Base-by-base conservation (phyloP, 179 eudicot genomes). In the Sideroxylon spinosum region DNA sequence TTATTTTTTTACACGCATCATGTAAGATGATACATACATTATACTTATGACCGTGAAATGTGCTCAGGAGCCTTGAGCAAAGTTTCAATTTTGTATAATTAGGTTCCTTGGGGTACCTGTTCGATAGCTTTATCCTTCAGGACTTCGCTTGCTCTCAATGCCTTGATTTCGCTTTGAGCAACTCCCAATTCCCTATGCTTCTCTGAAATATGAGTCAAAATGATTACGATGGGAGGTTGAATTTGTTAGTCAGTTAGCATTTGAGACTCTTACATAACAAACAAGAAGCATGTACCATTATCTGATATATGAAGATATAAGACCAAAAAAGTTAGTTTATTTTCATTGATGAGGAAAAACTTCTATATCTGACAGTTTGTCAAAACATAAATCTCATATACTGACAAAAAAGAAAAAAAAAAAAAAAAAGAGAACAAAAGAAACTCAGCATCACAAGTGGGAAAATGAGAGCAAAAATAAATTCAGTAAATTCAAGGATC, bases 161-260 rank as follows among this genome's bases (percentile, higher is more conserved):
- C 97, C 88, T 89, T 92, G 85, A 96, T 92, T 86, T 92, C 95
- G 70, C 74, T 85, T 26, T 85, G 92, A 80, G 98, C 90, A 37
- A 46, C 80, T 56, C 88, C 91, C 81, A 92, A 48, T 84, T 92
- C 92, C 52, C 86, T 79, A n/a, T 90, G 92, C 89, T 89, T 94
- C 71, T 92, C 99, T 88, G 91, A 37, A 28, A 73, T 28, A 56
- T 1, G 50, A 49, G 25, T 52, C 23, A 55, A 56, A 73, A 55
- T n/a, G 14, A 55, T 73, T 32, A 28, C 7, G 4, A 48, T 55
- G 61, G 56, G 64, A 73, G 19, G 50, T n/a, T 9, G 62, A 26
- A 52, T 8, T 52, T 50, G 75, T 52, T n/a, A 59, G 63, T 8
- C 25, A 50, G 75, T 52, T n/a, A 59, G 63, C 22, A 59, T 59